phyloP scores from a whole-genome alignment of 352 stramenopile genomes.

The Phytophthora citricola region DNA sequence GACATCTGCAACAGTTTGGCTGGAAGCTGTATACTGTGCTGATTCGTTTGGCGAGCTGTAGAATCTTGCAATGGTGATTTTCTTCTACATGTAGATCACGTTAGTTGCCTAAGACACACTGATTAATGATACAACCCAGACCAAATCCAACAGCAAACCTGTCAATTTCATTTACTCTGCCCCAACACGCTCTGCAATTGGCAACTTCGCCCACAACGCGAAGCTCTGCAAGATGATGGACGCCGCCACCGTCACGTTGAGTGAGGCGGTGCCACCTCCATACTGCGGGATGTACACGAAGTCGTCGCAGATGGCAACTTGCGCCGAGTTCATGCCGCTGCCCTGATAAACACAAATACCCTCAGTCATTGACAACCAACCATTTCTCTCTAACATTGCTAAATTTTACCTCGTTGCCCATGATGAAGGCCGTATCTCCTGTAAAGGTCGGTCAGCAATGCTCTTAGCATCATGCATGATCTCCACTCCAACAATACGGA shows the following conservation, averaged over 20 bases:
- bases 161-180: conserved; percentile 3
- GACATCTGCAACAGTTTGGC: no score
- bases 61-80: no score
- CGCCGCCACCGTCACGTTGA: conserved; percentile 96
- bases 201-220: conserved; percentile 68
- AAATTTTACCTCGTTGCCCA: conserved; percentile 92
- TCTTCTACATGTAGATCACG: no score
- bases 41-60: no score
- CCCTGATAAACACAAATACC: conserved; percentile 48
- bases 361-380: conserved; percentile 12
- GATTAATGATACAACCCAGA: no score
- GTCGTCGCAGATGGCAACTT: conserved; percentile 92
- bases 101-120: no score
- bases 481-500: conserved; percentile 94
- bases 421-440: conserved; percentile 92
- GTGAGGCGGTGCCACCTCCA: conserved; percentile 92
- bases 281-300: conserved; percentile 97
- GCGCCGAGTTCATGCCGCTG: conserved; percentile 91
- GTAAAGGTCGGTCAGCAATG: conserved; percentile 78
- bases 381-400: conserved; percentile 1
- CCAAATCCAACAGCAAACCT: no score
- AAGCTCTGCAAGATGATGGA: conserved; percentile 96
- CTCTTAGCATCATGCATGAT: conserved; percentile 89
- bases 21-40: no score
- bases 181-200: conserved; percentile 17